Base-by-base conservation (phyloP, 2,329 filamentous ascomycete species). In the Aspergillus versicolor region DNA sequence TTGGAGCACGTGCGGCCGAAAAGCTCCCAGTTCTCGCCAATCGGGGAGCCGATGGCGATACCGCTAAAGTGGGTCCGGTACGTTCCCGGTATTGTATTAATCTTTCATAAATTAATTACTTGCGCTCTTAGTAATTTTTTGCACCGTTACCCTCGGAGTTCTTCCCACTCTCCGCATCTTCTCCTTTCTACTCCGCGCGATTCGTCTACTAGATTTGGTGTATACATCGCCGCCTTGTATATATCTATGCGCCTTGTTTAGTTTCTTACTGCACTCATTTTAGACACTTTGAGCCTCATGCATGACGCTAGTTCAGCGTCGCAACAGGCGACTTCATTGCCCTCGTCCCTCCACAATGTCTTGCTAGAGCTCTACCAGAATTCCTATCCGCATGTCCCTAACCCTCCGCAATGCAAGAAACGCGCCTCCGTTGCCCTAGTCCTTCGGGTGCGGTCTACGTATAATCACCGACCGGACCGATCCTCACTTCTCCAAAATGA, bases 391-490 rank as follows among this genome's bases (percentile, higher is more conserved):
- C 67, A 75, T 58, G 73, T 79, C 3, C 70, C 75, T 24, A 79
- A 78, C 58, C 77, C 77, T 5, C 77, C 80, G 19, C 68, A 71
- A 34, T 78, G 80, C 63, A 80, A 79, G 58, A 84, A 84, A 67
- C 80, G 86, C 59, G 86, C 86, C n/a, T 86, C 85, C 3, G 86
- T 89, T 41, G 85, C 86, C 21, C 72, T 88, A 47, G 82, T 88
- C 47, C 74, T 89, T 47, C 84, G 86, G 60, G 77, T 89, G 24
- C 81, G 84, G 52, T 85, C 85, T 15, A 77, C 79, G 15, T 83
- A 82, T 66, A 66, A 79, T 22, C 78, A 86, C 64, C 82, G 80
- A 75, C 82, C 83, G 7, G 65, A 73, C 19, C 30, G 48, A 15
- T 63, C 67, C 11, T 57, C 60, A 13, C 54, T 59, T 4, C 53